Evolutionary conservation across 495 filamentous ascomycete genomes (phyloP).

Genomic region (Penicillium desertorum): DNA sequence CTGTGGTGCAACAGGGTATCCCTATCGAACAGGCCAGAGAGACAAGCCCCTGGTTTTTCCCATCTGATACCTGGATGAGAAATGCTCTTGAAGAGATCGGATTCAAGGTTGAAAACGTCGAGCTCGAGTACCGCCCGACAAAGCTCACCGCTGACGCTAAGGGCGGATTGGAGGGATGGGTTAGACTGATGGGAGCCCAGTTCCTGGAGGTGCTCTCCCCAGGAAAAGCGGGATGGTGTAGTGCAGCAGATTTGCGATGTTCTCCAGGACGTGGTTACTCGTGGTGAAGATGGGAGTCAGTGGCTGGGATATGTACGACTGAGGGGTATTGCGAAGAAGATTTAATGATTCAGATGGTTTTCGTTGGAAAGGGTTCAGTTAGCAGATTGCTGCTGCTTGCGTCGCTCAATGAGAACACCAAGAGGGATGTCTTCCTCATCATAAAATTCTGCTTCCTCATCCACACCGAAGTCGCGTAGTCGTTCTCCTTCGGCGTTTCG

Average conservation of each 20-base stretch:
- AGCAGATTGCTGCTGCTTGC: conserved; percentile 16
- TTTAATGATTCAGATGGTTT: background rate
- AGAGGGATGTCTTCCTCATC: conserved; percentile 82
- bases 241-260: conserved; percentile 60
- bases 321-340: conserved; percentile 33
- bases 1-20: conserved; percentile 53
- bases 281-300: conserved; percentile 56
- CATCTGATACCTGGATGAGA: conserved; percentile 57
- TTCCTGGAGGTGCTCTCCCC: conserved; percentile 55
- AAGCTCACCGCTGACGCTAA: conserved; percentile 49
- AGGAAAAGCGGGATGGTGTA: conserved; percentile 51
- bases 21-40: conserved; percentile 47
- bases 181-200: conserved; percentile 62
- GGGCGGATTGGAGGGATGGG: conserved; percentile 63
- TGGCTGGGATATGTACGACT: conserved; percentile 70
- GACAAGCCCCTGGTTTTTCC: conserved; percentile 72
- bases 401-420: conserved; percentile 40
- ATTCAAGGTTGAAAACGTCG: conserved; percentile 59
- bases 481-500: conserved; percentile 81
- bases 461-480: conserved; percentile 86
- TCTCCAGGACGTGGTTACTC: conserved; percentile 54
- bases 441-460: conserved; percentile 76
- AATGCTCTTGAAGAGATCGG: conserved; percentile 53
- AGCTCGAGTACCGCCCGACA: conserved; percentile 67
- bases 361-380: background rate